Evolutionary conservation across 225 moss, liverwort and hornwort species (phyloP), one percentile per base, ranked within the genome.

Genomic region (Thuidium tamariscinum): DNA sequence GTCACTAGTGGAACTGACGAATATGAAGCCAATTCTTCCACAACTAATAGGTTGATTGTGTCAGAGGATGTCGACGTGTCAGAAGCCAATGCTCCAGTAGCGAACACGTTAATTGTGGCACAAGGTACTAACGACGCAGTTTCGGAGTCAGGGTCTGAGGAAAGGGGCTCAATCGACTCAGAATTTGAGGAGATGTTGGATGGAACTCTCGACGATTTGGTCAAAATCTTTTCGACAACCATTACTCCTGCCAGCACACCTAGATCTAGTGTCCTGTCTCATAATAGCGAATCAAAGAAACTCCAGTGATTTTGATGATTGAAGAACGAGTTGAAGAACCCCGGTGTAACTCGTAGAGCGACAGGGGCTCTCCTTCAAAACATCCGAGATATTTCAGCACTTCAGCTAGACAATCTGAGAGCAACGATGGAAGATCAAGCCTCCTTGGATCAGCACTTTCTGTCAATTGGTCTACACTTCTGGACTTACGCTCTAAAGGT

Each of bases 151-250:
- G 92, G 74, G 77, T 92, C 90, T 49, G 90, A 91, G 59, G 82
- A 89, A 73, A 87, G 84, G 84, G 82, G 75, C 63, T 91, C 94
- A 70, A 84, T 93, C 44, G 94, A 94, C 83, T 89, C 88, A 66
- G 91, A 91, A 57, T 91, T 93, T 63, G 91, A 94, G 82, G 93
- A 93, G n/a, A 91, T 94, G 79, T 82, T 94, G 88, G 91, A 91
- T 86, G 89, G 89, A 74, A 94, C 93, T 87, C 92, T 94, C 39
- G 89, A 91, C 48, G 93, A 94, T 84, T 62, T 93, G 73, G 89
- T 90, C 74, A 94, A 89, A 90, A 86, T 94, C 54, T 93, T 87
- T 86, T 94, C 94, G 60, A 80, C 91, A 76, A 80, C 85, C 44
- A 90, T 83, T 59, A 94, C 94, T 82, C 91, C 94, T 79, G 75